Evolutionary conservation across 306 rosid genomes (phyloP), one percentile per base, ranked within the genome.

Genomic region (Vicia faba): DNA sequence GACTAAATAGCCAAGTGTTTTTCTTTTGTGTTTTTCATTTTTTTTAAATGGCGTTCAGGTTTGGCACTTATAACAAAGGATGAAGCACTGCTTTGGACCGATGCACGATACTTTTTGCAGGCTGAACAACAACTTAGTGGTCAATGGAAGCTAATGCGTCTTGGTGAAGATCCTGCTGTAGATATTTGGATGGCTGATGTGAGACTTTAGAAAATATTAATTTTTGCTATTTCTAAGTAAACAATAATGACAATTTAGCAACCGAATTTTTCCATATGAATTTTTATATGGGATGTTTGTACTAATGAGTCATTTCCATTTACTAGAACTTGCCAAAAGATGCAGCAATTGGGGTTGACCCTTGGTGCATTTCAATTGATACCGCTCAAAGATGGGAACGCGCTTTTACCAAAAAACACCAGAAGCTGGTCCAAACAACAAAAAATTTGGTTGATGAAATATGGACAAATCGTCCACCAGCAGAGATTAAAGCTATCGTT

Each of bases 31-130:
- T 36, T 59, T 70, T 56, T 53, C 9, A 14, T n/a, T 61, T 2
- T 49, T 36, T 23, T 28, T 16, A 33, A 33, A 65, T 69, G 43
- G 8, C 1, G 26, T 67, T 75, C 89, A 95, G 99, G 99, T 64
- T 73, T 95, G 84, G 99, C 96, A 29, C 95, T 95, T 46, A 28
- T 95, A 63, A 95, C 97, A 14, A 84, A 43, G 73, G 71, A 70
- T 20, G 88, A 79, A 82, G 99, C 97, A 5, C 79, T 88, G 54
- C 75, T 95, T 35, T 95, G 99, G 99, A 95, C 99, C 28, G 97
- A 95, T 82, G 99, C 97, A 5, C 85, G 99, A 0, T 95, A 95
- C 77, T 90, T 95, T 81, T 76, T 95, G 85, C 99, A 95, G 89
- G 99, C 99, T 44, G 76, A 77, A 18, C 85, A 90, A 70, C 65